phyloP scores from a whole-genome alignment of 805 yeast species.

The Pichia thaimueangensis region DNA sequence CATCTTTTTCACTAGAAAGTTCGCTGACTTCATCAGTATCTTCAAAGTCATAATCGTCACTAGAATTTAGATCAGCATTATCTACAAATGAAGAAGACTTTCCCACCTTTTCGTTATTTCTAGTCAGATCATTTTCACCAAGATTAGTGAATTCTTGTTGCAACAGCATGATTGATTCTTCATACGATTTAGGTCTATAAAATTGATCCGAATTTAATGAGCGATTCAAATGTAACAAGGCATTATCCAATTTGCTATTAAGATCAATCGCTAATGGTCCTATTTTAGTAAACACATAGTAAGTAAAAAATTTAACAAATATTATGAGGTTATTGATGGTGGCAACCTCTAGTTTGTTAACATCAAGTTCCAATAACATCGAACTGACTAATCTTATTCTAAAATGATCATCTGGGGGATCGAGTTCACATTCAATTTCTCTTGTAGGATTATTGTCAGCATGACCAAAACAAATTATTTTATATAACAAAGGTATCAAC shows the following conservation, averaged over 20 bases:
- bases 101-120: slow-evolving; percentile 2
- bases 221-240: slow-evolving; percentile 13
- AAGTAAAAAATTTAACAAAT: slow-evolving; percentile 61
- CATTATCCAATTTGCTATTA: slow-evolving; percentile 44
- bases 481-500: slow-evolving; percentile 46
- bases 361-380: slow-evolving; percentile 31
- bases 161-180: slow-evolving; percentile 39
- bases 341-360: slow-evolving; percentile 9
- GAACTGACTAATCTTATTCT: slow-evolving; percentile 52
- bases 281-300: slow-evolving; percentile 55
- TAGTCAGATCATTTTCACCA: not conserved
- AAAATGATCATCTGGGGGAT: slow-evolving; percentile 63
- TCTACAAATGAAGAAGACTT: slow-evolving; percentile 19
- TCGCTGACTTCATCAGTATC: slow-evolving; percentile 25
- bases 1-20: slow-evolving; percentile 29
- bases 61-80: slow-evolving; percentile 21
- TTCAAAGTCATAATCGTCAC: slow-evolving; percentile 15
- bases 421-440: slow-evolving; percentile 37
- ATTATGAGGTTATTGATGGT: slow-evolving; percentile 26
- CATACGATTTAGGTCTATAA: slow-evolving; percentile 47
- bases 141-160: slow-evolving; percentile 23
- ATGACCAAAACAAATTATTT: slow-evolving; percentile 61
- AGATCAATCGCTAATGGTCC: slow-evolving; percentile 49
- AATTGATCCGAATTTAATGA: slow-evolving; percentile 17
- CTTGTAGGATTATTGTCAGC: slow-evolving; percentile 50